Evolutionary conservation across 306 rosid species (phyloP), one percentile per base, ranked within the genome.

Genomic region (Casuarina cunninghamiana): DNA sequence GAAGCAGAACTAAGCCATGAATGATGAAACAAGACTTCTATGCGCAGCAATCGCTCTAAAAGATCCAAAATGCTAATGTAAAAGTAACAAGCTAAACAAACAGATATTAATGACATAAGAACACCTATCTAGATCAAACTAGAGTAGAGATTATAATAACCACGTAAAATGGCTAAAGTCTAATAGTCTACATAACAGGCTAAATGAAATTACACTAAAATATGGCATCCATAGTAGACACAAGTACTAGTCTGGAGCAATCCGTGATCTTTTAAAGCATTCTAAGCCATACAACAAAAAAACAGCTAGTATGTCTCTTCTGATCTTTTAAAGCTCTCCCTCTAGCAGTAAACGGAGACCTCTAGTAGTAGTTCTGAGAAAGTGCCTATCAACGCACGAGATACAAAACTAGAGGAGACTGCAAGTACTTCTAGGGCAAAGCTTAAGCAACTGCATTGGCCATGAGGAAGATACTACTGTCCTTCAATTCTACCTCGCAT

Each of bases 401-500:
- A 65, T 66, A 76, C 79, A 81, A 83, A 76, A 78, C 91, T 88
- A 84, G 67, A 76, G 87, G 84, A 85, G 77, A 75, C 80, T 83
- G 86, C 62, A 50, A 62, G 81, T 75, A 75, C 82, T 79, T 83
- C 87, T 85, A 85, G 53, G 77, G 85, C 79, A 78, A 87, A 76
- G 69, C 83, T 83, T 75, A 84, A 81, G 90, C 84, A 79, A 75
- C 62, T 58, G 78, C 88, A 54, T 79, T 10, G 66, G 60, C 78
- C 83, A 80, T 77, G 38, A 75, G 81, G 83, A 71, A 21, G 83
- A 60, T 58, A 54, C 78, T 85, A 87, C 10, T 69, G 66, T 79
- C 74, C 53, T 78, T 76, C 82, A 75, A 66, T 74, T 83, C 91
- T 88, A 88, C 78, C 91, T 85, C 46, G 86, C 78, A 57, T 88